Evolutionary conservation across 352 stramenopile species (phyloP), one percentile per base, ranked within the genome.

Genomic region (Phytopythium oedochilum): DNA sequence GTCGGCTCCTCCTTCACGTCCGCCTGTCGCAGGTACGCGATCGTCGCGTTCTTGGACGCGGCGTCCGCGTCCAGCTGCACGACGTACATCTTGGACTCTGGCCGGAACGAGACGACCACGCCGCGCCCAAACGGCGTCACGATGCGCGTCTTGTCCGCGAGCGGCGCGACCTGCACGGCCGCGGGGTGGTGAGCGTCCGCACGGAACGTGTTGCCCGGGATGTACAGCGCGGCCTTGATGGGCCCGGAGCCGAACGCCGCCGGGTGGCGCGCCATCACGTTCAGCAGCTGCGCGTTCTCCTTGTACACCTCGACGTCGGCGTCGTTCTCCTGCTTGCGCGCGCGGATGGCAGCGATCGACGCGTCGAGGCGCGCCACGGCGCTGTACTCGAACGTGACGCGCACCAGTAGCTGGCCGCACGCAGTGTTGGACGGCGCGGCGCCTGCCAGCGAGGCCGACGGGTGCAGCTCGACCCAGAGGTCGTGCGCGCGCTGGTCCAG

Each of bases 51-150:
- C 64, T 86, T 89, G 8, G 71, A 70, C 7, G 75, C 70, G 7
- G 66, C 53, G 38, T 85, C 67, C 14, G 75, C 75, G 55, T 89
- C 80, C 35, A 94, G 63, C 49, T 89, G 82, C 12, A 92, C 78
- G 9, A 94, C 73, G 56, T 92, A 94, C 68, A 92, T 86, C 57
- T 86, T 90, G 28, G 71, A 86, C 40, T 78, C 70, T 26, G 68
- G 61, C 46, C 84, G 84, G 60, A 88, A 94, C 10, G 74, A 72
- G 11, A 94, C 63, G 48, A 92, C 68, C 4, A 86, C 71, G 38
- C 84, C 84, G 10, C 73, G 75, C 47, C 84, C 84, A 51, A 90
- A 94, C 6, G 81, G 76, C 38, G 79, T 91, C 25, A 86, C 70
- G 48, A 91, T 70, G 35, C 83, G 83, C 23, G 69, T 82, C 56